Evolutionary conservation across 352 stramenopile species (phyloP).

Genomic region (Phytophthora citricola): DNA sequence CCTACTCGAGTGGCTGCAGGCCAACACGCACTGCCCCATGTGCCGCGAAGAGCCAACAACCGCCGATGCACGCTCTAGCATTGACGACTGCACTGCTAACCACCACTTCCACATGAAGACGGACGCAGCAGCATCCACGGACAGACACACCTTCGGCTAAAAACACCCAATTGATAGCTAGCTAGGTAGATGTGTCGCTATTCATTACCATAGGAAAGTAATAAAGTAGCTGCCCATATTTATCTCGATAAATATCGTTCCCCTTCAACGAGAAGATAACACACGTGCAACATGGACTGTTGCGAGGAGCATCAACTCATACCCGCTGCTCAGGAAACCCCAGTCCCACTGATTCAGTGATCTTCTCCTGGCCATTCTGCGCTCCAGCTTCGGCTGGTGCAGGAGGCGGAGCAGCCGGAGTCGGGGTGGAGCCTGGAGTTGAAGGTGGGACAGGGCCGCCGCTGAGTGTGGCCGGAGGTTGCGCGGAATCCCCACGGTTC

Average conservation of each 20-base stretch:
- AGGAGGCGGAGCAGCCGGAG: constrained; percentile 20
- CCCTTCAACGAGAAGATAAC: constrained; percentile 4
- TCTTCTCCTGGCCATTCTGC: constrained; percentile 53
- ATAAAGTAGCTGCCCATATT: constrained; percentile 32
- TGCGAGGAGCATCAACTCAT: constrained; percentile 11
- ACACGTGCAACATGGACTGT: constrained; percentile 11
- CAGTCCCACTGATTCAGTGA: constrained; percentile 66
- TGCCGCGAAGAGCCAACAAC: constrained; percentile 73
- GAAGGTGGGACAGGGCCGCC: constrained; percentile 34
- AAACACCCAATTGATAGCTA: not conserved
- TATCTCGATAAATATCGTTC: constrained; percentile 1
- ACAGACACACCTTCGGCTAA: constrained; percentile 27
- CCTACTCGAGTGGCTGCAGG: constrained; percentile 86
- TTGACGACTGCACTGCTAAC: constrained; percentile 13
- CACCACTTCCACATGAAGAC: constrained; percentile 15
- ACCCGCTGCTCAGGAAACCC: constrained; percentile 73
- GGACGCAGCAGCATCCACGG: constrained; percentile 7
- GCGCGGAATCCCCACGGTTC: constrained; percentile 38
- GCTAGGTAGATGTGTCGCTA: not conserved
- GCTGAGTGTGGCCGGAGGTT: constrained; percentile 31
- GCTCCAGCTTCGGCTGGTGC: constrained; percentile 19
- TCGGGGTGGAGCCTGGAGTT: constrained; percentile 30
- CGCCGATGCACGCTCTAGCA: constrained; percentile 2
- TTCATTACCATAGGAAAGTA: constrained; percentile 41
- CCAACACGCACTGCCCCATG: constrained; percentile 85